phyloP scores from a whole-genome alignment of 2,329 filamentous ascomycete genomes.

The Colletotrichum camelliae region DNA sequence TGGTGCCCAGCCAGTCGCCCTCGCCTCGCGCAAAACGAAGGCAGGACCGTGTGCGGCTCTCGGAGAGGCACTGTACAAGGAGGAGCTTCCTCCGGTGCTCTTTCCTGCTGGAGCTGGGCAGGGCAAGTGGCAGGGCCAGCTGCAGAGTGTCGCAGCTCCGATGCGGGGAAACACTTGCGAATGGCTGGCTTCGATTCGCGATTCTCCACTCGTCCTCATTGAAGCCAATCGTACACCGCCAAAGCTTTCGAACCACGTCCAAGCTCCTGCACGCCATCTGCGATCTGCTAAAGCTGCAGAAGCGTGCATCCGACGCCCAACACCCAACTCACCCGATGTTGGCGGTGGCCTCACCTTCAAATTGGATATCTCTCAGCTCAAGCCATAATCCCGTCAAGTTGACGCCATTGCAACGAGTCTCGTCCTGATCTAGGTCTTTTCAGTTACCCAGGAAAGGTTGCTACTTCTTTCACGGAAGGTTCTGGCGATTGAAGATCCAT shows the following conservation, averaged over 20 bases:
- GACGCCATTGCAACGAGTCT: fast-evolving
- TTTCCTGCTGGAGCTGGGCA: not conserved
- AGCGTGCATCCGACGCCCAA: not conserved
- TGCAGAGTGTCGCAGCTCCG: not conserved
- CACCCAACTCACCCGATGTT: not conserved
- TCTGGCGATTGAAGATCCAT: not conserved
- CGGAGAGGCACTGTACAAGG: not conserved
- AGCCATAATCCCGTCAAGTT: fast-evolving
- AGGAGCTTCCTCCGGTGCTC: not conserved
- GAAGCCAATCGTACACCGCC: not conserved
- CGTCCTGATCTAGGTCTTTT: fast-evolving
- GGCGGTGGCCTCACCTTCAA: not conserved
- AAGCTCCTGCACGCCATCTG: slow-evolving; percentile 21
- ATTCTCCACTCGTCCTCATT: not conserved
- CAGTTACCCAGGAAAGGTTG: fast-evolving
- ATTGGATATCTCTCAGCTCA: fast-evolving
- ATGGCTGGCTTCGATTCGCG: not conserved
- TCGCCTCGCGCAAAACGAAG: not conserved
- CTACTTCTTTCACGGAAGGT: not conserved
- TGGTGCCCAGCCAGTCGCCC: not conserved
- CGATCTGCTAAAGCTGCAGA: slow-evolving; percentile 5
- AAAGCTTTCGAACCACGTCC: not conserved
- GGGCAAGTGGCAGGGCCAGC: not conserved
- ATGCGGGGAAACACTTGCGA: slow-evolving; percentile 17
- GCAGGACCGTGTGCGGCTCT: not conserved